Evolutionary conservation across 1,284 basidiomycete species (phyloP).

Genomic region (Ceratobasidium sp.): DNA sequence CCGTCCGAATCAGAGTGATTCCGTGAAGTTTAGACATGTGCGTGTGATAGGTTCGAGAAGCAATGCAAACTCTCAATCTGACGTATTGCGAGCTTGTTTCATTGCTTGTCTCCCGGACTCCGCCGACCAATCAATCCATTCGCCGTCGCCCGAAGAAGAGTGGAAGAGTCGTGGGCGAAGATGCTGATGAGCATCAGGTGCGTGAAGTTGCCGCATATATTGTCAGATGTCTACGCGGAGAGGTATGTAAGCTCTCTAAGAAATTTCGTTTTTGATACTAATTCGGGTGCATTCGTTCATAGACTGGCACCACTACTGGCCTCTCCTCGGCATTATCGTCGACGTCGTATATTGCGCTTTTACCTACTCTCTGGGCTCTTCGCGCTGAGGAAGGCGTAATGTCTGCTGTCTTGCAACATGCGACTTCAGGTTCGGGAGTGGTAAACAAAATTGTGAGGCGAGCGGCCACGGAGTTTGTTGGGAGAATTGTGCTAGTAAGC

Average conservation of each 20-base stretch:
- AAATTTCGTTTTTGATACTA: not conserved
- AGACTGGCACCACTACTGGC: slow-evolving; percentile 38
- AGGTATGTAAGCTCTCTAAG: slow-evolving; percentile 57
- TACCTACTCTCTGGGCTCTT: slow-evolving; percentile 89
- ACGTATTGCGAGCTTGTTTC: slow-evolving; percentile 82
- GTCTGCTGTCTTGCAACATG: slow-evolving; percentile 49
- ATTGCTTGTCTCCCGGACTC: slow-evolving; percentile 64
- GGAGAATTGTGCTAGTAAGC: slow-evolving; percentile 74
- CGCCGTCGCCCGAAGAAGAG: slow-evolving; percentile 46
- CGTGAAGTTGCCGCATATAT: slow-evolving; percentile 70
- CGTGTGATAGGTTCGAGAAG: slow-evolving; percentile 67
- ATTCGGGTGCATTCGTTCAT: not conserved
- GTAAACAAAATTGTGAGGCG: slow-evolving; percentile 74
- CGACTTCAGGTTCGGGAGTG: slow-evolving; percentile 65
- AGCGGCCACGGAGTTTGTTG: slow-evolving; percentile 78
- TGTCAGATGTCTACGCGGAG: slow-evolving; percentile 71
- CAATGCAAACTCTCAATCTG: slow-evolving; percentile 78
- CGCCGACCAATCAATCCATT: slow-evolving; percentile 43
- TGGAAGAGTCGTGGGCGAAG: slow-evolving; percentile 50
- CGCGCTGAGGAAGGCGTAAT: slow-evolving; percentile 59
- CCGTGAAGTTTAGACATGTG: slow-evolving; percentile 2
- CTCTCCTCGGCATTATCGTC: slow-evolving; percentile 62
- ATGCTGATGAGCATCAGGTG: slow-evolving; percentile 68
- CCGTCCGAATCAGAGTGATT: slow-evolving; percentile 43
- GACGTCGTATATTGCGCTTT: slow-evolving; percentile 74